A percentile compares a stretch with the other conserved stretches of the same genome.
These are phyloP conservation scores for Sequoia sempervirens DNA, from an alignment of 75 land plant genomes.

Conservation along the genomic window DNA sequence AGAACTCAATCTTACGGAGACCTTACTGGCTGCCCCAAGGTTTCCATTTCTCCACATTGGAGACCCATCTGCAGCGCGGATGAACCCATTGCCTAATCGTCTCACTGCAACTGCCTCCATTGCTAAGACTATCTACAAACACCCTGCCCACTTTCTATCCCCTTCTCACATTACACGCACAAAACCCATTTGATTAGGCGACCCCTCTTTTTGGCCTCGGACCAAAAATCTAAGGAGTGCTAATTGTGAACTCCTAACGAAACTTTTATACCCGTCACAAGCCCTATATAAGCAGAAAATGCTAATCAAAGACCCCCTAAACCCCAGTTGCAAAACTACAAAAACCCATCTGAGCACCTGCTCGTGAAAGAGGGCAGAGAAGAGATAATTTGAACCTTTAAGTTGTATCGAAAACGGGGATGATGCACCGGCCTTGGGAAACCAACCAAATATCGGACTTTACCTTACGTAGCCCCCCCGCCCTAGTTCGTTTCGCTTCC, in stretches of 20 bases:
- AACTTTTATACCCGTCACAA: not conserved
- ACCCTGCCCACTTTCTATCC: not conserved
- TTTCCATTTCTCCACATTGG: not conserved
- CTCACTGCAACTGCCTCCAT: not conserved
- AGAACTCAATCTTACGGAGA: not conserved
- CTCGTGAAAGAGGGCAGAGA: too few relatives aligned
- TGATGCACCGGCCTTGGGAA: not conserved
- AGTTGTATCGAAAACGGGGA: not conserved
- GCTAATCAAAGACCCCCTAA: not conserved
- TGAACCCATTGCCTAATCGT: not conserved
- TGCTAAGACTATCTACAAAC: not conserved
- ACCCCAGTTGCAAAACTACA: too few relatives aligned
- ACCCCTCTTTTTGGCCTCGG: not conserved
- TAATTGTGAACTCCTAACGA: not conserved
- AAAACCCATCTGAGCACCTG: too few relatives aligned
- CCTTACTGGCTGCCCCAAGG: not conserved
- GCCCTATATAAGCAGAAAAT: not conserved
- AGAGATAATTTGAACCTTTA: not conserved
- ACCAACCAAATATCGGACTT: not conserved
- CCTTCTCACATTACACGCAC: not conserved
- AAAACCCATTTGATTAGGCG: not conserved
- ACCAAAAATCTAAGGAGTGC: not conserved
- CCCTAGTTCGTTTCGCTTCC: too few relatives aligned
- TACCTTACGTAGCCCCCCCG: not conserved
- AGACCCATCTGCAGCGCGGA: not conserved